These are phyloP conservation scores for Phytophthora idaei DNA, from an alignment of 352 stramenopile species.

Conservation along the genomic window DNA sequence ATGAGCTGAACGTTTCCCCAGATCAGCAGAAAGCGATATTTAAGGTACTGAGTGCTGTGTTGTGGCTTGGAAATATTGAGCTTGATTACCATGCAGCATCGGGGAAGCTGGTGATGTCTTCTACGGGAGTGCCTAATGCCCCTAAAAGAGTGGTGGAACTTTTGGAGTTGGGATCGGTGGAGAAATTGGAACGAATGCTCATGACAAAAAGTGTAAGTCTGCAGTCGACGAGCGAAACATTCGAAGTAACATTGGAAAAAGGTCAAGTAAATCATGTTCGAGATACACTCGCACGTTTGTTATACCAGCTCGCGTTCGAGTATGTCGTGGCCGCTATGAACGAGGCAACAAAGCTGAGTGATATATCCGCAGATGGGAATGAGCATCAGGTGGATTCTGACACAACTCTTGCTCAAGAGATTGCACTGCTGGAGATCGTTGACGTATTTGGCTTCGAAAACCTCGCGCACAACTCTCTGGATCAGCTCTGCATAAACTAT, in stretches of 20 bases:
- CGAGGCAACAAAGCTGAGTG: slow-evolving; percentile 38
- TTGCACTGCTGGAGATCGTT: slow-evolving; percentile 53
- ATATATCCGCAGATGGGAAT: neutral
- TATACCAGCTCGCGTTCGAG: slow-evolving; percentile 62
- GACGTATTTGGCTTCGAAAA: slow-evolving; percentile 84
- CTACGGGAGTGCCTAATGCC: slow-evolving; percentile 12
- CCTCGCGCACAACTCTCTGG: slow-evolving; percentile 68
- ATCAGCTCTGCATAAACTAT: slow-evolving; percentile 86
- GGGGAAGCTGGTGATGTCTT: slow-evolving; percentile 40
- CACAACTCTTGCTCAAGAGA: slow-evolving; percentile 1
- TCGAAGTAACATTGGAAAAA: slow-evolving; percentile 57
- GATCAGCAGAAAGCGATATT: slow-evolving; percentile 61
- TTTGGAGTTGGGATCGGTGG: slow-evolving; percentile 38
- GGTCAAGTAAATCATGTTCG: slow-evolving; percentile 51
- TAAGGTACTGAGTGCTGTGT: slow-evolving; percentile 61
- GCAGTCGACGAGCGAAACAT: slow-evolving; percentile 53
- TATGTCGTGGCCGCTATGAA: slow-evolving; percentile 60
- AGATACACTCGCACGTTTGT: slow-evolving; percentile 60
- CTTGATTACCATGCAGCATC: slow-evolving; percentile 35
- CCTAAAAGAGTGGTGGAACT: slow-evolving; percentile 39
- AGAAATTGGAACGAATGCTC: slow-evolving; percentile 46
- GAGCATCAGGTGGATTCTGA: slow-evolving; percentile 5
- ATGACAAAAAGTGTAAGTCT: slow-evolving; percentile 52
- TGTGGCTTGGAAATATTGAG: slow-evolving; percentile 77
- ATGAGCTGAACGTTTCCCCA: slow-evolving; percentile 43